These are phyloP conservation scores for Lentinula sp. DNA, from an alignment of 768 basidiomycete genomes.

Conservation along the genomic window DNA sequence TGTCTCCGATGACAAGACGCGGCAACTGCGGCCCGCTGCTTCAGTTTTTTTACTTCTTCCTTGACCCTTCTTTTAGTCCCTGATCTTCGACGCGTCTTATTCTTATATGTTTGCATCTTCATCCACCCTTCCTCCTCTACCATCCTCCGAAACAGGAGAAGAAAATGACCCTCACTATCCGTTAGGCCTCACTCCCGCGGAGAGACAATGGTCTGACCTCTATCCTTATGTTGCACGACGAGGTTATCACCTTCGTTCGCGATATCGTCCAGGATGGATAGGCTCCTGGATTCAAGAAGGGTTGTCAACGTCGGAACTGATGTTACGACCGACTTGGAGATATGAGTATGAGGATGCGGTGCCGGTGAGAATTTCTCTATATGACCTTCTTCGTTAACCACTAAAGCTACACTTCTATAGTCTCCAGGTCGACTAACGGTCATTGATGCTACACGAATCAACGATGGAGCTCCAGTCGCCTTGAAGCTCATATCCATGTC, in stretches of 20 bases:
- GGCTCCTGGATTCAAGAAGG: conserved; percentile 4
- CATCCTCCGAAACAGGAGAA: neutral
- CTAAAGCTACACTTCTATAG: neutral
- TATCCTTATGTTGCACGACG: neutral
- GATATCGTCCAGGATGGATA: conserved; percentile 4
- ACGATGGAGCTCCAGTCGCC: neutral
- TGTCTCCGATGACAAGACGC: too few species aligned
- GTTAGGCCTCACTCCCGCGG: neutral
- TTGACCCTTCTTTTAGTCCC: too few species aligned
- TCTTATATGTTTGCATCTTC: neutral
- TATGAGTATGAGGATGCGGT: neutral
- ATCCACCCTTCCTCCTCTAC: neutral
- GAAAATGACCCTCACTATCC: neutral
- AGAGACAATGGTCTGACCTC: neutral
- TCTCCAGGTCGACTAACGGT: neutral
- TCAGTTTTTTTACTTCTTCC: too few species aligned
- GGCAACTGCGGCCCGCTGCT: too few species aligned
- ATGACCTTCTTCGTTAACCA: neutral
- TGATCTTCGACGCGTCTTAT: neutral
- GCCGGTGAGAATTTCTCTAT: neutral
- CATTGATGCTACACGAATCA: neutral
- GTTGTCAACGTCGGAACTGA: neutral
- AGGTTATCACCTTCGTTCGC: neutral
- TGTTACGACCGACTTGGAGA: neutral
- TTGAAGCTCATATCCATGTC: conserved; percentile 3